Evolutionary conservation across 1,284 basidiomycete species (phyloP), one percentile per base, ranked within the genome.

Genomic region (Ustilago tritici): DNA sequence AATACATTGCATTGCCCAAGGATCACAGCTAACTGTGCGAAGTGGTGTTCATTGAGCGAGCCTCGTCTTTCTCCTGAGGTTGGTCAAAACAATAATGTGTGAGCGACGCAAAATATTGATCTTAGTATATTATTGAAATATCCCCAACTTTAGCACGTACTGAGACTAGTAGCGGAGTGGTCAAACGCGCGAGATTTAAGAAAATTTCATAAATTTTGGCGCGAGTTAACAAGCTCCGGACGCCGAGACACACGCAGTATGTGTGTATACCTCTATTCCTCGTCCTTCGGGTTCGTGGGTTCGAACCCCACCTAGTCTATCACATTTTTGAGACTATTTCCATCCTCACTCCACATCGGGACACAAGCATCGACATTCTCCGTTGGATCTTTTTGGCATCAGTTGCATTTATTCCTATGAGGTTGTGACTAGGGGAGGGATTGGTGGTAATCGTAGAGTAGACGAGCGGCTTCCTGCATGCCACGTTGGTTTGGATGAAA

Each of bases 121-220:
- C 4, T 38, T 4, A 19, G n/a, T 23, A 23, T 49, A 49, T 49
- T 5, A 8, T 47, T 23, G n/a, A 11, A 47, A 28, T 19, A 47
- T 1, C n/a, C 6, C 7, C 46, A 23, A 7, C 1, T 1, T 2
- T 19, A 9, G 23, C 23, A 56, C 49, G 31, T 1, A 47, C 12
- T 62, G 53, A 63, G 61, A 56, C 61, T 50, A 65, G 62, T 65
- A 58, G 62, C 62, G 56, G 56, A 65, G 62, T 65, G 62, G 62
- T 65, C 62, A 65, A 65, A 52, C 56, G 62, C 62, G 62, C 56
- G 62, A 65, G 62, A 58, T 65, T 65, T 65, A 65, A 65, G 62
- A 46, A 46, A 23, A 41, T 8, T 46, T 46, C 43, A 46, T 23
- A 19, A 46, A 35, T 38, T 31, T 50, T 50, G 49, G 49, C 49